Conservation (phyloP, 495 filamentous ascomycete genomes). For the Podospora pseudopauciseta region DNA sequence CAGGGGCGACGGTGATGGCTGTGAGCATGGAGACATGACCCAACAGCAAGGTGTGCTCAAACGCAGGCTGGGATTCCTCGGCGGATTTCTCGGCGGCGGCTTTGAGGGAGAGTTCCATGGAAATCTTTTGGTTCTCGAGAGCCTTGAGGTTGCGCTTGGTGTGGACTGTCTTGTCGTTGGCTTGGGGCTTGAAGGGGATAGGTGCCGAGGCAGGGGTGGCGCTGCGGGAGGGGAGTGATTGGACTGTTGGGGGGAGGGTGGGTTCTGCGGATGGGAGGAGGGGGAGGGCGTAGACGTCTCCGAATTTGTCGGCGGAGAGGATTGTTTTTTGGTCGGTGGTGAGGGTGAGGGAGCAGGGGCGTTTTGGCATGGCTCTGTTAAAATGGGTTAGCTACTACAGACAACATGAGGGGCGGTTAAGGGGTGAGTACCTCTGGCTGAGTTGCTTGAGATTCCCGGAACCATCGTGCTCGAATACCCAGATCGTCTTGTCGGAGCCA, state of each 20-base stretch:
- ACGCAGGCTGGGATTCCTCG: conserved; percentile 48
- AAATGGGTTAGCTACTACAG: conserved; percentile 15
- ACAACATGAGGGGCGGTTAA: background rate
- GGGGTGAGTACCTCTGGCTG: conserved; percentile 47
- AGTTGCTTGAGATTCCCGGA: conserved; percentile 61
- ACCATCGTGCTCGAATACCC: conserved; percentile 66
- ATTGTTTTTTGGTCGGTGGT: conserved; percentile 65
- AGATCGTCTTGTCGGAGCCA: conserved; percentile 83
- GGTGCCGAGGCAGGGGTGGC: conserved; percentile 18
- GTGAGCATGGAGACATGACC: conserved; percentile 95
- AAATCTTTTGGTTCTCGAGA: conserved; percentile 65
- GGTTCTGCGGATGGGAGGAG: conserved; percentile 49
- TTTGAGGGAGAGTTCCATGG: conserved; percentile 40
- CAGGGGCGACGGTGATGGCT: conserved; percentile 53
- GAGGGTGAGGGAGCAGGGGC: conserved; percentile 70
- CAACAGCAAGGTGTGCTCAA: conserved; percentile 71
- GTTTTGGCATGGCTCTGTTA: conserved; percentile 78
- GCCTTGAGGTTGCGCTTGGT: conserved; percentile 71
- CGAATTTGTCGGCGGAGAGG: conserved; percentile 87
- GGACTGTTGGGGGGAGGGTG: conserved; percentile 13
- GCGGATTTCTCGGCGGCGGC: conserved; percentile 34
- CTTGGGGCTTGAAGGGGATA: conserved; percentile 46
- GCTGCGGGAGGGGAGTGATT: conserved; percentile 17
- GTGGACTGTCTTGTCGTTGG: conserved; percentile 75
- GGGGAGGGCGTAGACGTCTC: conserved; percentile 90